Evolutionary conservation across 2,329 filamentous ascomycete species (phyloP), one percentile per base, ranked within the genome.

Genomic region (Podosphaera aphanis): DNA sequence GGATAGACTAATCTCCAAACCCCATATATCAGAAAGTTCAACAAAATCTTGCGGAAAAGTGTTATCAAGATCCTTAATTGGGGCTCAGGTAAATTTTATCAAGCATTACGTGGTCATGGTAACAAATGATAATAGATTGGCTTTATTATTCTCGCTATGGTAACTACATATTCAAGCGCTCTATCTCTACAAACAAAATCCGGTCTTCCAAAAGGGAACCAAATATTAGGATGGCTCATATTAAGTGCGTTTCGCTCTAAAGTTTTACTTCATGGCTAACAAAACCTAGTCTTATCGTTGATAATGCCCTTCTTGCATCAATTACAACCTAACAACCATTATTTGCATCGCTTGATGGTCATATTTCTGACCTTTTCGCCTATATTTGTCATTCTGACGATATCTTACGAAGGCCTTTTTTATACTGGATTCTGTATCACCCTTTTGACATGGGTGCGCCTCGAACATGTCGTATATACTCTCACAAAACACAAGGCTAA

Each of bases 351-450:
- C 20, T 67, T 98, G 3, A 71, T 86, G 52, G 74, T 93, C 54
- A 77, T 94, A 46, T 98, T 95, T 64, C 68, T 98, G 43, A 82
- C 86, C 4, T 95, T 92, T 59, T 81, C 88, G 0, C 90, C 90
- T 0, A 80, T 81, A 1, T 98, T 95, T 62, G 80, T 98, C 58
- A 88, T 98, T 56, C 73, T 98, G 44, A 93, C 86, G 6, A 94
- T 95, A 54, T 94, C 88, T 0, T 98, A 93, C 63, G 90, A 98
- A 62, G 88, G 88, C 0, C 69, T 98, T 2, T 98, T 98, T 61
- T 98, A 95, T 62, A 74, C 94, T 49, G 76, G 79, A 10, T 98
- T 94, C 62, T 85, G 78, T 57, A 66, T 80, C 46, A 82, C 79
- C 19, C 65, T 98, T 4, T 69, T 93, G 44, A 77, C 78, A 46